Conservation (phyloP, 306 rosid genomes). For the Dryas alaskensis region DNA sequence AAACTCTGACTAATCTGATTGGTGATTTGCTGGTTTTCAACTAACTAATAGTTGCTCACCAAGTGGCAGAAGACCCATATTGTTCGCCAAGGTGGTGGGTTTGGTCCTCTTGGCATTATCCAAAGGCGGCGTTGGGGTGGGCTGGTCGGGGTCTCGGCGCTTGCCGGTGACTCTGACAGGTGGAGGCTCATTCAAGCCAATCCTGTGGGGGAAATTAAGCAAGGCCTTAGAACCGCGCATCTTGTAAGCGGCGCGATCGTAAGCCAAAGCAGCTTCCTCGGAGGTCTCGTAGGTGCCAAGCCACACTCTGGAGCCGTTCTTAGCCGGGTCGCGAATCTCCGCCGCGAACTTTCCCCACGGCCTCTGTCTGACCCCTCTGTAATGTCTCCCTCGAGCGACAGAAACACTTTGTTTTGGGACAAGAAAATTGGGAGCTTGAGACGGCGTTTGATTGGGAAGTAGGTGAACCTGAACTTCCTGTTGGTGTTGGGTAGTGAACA, state of each 20-base stretch:
- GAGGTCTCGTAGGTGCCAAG: slow-evolving; percentile 63
- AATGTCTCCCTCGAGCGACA: slow-evolving; percentile 27
- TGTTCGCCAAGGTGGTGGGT: not conserved
- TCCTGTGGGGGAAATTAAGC: slow-evolving; percentile 55
- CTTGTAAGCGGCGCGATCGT: slow-evolving; percentile 52
- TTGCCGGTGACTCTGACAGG: slow-evolving; percentile 48
- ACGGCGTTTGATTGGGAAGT: too few relatives aligned
- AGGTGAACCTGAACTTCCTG: too few relatives aligned
- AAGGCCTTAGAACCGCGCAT: slow-evolving; percentile 59
- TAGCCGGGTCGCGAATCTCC: slow-evolving; percentile 58
- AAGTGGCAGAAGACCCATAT: slow-evolving; percentile 12
- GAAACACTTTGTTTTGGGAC: too few relatives aligned
- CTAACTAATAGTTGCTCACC: slow-evolving; percentile 27
- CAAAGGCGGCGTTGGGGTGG: too few relatives aligned
- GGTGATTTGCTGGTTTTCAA: not conserved
- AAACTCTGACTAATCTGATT: too few relatives aligned
- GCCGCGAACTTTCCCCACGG: slow-evolving; percentile 65
- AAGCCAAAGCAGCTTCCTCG: slow-evolving; percentile 62
- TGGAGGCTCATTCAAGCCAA: slow-evolving; percentile 47
- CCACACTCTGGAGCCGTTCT: slow-evolving; percentile 55
- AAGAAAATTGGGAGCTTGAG: too few relatives aligned
- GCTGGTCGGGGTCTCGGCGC: slow-evolving; percentile 25
- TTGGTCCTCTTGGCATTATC: slow-evolving; percentile 24
- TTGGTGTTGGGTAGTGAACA: too few relatives aligned
- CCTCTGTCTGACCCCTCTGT: slow-evolving; percentile 51